These are phyloP conservation scores for Capronia americana DNA, from an alignment of 2,329 filamentous ascomycete species.

Conservation along the genomic window DNA sequence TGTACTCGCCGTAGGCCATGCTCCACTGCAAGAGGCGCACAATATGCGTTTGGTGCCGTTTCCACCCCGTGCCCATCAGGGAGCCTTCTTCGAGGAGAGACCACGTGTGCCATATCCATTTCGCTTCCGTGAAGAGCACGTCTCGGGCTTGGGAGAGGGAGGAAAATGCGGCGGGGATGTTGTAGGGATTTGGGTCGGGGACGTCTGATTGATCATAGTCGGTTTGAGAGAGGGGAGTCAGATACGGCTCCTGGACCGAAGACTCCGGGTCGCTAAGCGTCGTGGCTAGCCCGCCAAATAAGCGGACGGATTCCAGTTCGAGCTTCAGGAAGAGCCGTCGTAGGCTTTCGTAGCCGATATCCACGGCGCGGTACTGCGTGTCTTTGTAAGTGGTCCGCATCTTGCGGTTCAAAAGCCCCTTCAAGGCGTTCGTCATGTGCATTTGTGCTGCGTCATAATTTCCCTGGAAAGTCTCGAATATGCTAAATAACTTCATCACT, in stretches of 20 bases:
- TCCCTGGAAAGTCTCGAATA: conserved; percentile 40
- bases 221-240: conserved; percentile 15
- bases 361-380: conserved; percentile 34
- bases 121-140: conserved; percentile 37
- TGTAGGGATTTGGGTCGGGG: conserved; percentile 30
- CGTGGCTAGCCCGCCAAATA: conserved; percentile 28
- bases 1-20: conserved; percentile 38
- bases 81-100: conserved; percentile 30
- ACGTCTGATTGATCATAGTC: conserved; percentile 5
- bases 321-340: conserved; percentile 32
- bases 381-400: conserved; percentile 36
- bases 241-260: conserved; percentile 6
- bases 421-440: conserved; percentile 35
- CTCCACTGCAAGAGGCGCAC: conserved; percentile 38
- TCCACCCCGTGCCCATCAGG: conserved; percentile 27
- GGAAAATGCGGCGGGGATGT: conserved; percentile 33
- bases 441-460: conserved; percentile 33
- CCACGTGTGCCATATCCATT: conserved; percentile 40
- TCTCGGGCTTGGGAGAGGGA: conserved; percentile 38
- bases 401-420: conserved; percentile 31
- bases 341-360: conserved; percentile 33
- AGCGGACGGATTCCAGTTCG: conserved; percentile 34
- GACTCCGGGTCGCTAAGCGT: conserved; percentile 34
- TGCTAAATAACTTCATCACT: conserved; percentile 34
- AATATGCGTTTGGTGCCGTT: conserved; percentile 36